Conservation (phyloP, 306 rosid genomes). For the Heteromeles arbutifolia region DNA sequence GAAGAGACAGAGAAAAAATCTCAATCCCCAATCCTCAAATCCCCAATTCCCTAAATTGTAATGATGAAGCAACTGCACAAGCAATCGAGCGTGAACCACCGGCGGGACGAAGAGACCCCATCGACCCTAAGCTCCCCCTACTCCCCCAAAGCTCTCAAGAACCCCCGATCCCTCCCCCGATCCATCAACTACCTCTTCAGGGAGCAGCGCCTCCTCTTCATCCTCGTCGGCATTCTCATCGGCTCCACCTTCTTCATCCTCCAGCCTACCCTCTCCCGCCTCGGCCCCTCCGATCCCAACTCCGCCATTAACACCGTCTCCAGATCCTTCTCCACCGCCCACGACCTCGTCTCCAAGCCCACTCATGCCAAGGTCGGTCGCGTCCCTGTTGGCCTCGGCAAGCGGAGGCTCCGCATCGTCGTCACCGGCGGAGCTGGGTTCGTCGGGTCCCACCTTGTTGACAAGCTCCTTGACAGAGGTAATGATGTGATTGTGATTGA, state of each 20-base stretch:
- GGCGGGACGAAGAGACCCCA: slow-evolving; percentile 70
- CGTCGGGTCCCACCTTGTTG: slow-evolving; percentile 87
- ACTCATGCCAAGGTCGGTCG: slow-evolving; percentile 33
- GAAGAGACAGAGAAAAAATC: not conserved
- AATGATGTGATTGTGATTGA: slow-evolving; percentile 80
- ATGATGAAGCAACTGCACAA: slow-evolving; percentile 69
- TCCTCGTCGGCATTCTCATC: slow-evolving; percentile 71
- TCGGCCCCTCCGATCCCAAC: slow-evolving; percentile 46
- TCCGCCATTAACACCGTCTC: slow-evolving; percentile 9
- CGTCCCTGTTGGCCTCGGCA: slow-evolving; percentile 50
- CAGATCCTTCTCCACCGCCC: slow-evolving; percentile 17
- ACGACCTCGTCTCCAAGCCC: slow-evolving; percentile 1
- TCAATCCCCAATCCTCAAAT: not conserved
- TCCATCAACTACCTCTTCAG: slow-evolving; percentile 70
- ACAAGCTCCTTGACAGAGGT: slow-evolving; percentile 61
- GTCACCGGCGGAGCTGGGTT: slow-evolving; percentile 91
- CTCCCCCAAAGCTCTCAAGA: slow-evolving; percentile 71
- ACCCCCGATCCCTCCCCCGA: slow-evolving; percentile 78
- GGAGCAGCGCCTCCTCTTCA: slow-evolving; percentile 85
- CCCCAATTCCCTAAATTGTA: not conserved
- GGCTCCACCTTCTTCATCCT: slow-evolving; percentile 86
- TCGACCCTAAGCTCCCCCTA: slow-evolving; percentile 35
- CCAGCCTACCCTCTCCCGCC: slow-evolving; percentile 71
- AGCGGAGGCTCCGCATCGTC: slow-evolving; percentile 53
- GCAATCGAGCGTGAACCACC: slow-evolving; percentile 55